Evolutionary conservation across 768 basidiomycete genomes (phyloP), one percentile per base, ranked within the genome.

Genomic region (Gelatoporia subvermispora): DNA sequence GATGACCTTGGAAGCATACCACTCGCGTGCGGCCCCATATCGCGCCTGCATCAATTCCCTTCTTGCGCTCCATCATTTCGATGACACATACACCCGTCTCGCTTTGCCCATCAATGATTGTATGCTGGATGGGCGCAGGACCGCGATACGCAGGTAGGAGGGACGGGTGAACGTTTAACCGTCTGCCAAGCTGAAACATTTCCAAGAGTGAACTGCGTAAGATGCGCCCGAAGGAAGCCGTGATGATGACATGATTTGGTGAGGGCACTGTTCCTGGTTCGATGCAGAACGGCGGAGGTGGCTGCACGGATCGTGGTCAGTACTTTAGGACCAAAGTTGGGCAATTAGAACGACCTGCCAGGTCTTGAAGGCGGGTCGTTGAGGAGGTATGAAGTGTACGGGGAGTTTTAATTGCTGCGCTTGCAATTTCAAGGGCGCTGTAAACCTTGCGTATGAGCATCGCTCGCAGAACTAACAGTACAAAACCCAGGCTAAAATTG

Each of bases 191-290:
- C 0, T 68, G 73, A 59, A 95, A 95, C 35, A 75, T 70, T 13
- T 70, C 60, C 15, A 96, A 77, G 45, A 88, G 69, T 2, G 71
- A 59, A 4, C 70, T 61, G 0, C 89, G 77, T 11, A 97, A 75
- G 55, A 94, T 92, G 40, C 87, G 85, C 0, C 93, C 93, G 54
- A 95, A 95, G 0, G 93, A 95, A 5, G 93, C 90, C 0, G 93
- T 93, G 5, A 97, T 60, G 8, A 96, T 73, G 24, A 94, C 60
- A 51, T 87, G 78, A 11, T 73, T 65, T 3, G 47, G 58, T 34
- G 69, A 66, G 16, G 65, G 65, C 16, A 50, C 23, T 3, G 44
- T 11, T 3, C 11, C 45, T 68, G 60, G 64, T 80, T 60, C 62
- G 72, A 69, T 73, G 50, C 68, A 63, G 23, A 67, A 70, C 31